Evolutionary conservation across 2,329 filamentous ascomycete species (phyloP).

Genomic region (Clonostachys rhizophaga): DNA sequence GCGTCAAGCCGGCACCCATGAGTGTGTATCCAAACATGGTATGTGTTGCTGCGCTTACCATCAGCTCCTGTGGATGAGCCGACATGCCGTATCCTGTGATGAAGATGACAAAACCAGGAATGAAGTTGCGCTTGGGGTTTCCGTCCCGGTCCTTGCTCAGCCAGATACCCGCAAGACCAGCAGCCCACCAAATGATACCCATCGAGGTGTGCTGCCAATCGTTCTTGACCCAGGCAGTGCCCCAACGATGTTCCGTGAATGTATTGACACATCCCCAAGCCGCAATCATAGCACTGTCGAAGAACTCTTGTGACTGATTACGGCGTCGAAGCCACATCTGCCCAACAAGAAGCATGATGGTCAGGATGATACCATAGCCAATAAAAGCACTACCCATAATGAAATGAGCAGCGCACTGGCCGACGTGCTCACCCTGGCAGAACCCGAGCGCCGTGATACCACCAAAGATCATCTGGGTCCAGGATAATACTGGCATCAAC

Average conservation of each 20-base stretch:
- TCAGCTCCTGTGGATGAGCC: slow-evolving; percentile 78
- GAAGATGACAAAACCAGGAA: slow-evolving; percentile 86
- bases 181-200: slow-evolving; percentile 98
- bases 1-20: slow-evolving; percentile 80
- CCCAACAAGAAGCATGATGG: slow-evolving; percentile 80
- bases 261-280: slow-evolving; percentile 97
- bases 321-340: slow-evolving; percentile 80
- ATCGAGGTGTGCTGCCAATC: slow-evolving; percentile 98
- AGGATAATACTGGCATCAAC: slow-evolving; percentile 77
- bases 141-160: slow-evolving; percentile 80
- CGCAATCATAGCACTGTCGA: slow-evolving; percentile 85
- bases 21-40: slow-evolving; percentile 89
- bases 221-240: slow-evolving; percentile 80
- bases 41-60: slow-evolving; percentile 84
- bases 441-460: slow-evolving; percentile 90
- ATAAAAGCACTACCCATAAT: slow-evolving; percentile 99
- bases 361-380: slow-evolving; percentile 84
- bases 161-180: slow-evolving; percentile 89
- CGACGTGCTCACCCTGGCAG: slow-evolving; percentile 85
- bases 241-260: slow-evolving; percentile 97
- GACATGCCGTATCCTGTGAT: slow-evolving; percentile 97
- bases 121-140: slow-evolving; percentile 83
- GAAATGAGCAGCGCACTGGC: slow-evolving; percentile 93
- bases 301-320: slow-evolving; percentile 93
- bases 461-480: slow-evolving; percentile 94